Evolutionary conservation across 164 flowering plant species (phyloP), one percentile per base, ranked within the genome.

Genomic region (Macadamia tetraphylla): DNA sequence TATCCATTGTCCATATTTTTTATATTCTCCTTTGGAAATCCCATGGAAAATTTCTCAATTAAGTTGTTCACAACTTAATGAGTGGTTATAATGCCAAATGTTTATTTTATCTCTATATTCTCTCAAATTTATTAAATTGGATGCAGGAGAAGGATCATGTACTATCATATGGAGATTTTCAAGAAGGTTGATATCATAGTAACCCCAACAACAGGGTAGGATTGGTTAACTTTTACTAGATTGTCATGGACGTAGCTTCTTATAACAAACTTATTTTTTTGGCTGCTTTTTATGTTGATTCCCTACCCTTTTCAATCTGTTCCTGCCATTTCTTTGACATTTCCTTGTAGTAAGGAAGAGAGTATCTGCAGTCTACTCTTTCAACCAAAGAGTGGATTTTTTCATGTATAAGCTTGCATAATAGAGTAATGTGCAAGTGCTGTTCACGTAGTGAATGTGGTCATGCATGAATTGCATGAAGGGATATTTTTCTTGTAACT

Each of bases 141-240:
- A 60, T 77, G 74, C 85, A 94, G 98, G 88, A 71, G 96, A 77
- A 86, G 99, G 80, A 70, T 87, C 46, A 94, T 92, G 99, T 66
- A 92, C 78, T 78, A 89, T 75, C 87, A 82, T 73, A 84, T 90
- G 97, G 94, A 94, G 83, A 81, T 85, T 13, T 90, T 94, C 78
- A 88, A 90, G 81, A 84, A 85, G 62, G 97, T 89, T 73, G 98
- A 94, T 73, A 73, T 94, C 75, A 86, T 94, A 74, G 97, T 94
- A 70, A 94, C 99, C 58, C 99, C 98, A 49, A 92, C 99, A 58
- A 92, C 99, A 40, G 97, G 96, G 98, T 94, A 94, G 60, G 84
- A 12, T 23, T 17, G 57, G 10, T 64, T 18, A 23, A 48, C 64
- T 58, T 0, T 12, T 64, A 48, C 46, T 35, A 17, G 7, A 42